Conservation (phyloP, 352 stramenopile species). For the Phytophthora cactorum region DNA sequence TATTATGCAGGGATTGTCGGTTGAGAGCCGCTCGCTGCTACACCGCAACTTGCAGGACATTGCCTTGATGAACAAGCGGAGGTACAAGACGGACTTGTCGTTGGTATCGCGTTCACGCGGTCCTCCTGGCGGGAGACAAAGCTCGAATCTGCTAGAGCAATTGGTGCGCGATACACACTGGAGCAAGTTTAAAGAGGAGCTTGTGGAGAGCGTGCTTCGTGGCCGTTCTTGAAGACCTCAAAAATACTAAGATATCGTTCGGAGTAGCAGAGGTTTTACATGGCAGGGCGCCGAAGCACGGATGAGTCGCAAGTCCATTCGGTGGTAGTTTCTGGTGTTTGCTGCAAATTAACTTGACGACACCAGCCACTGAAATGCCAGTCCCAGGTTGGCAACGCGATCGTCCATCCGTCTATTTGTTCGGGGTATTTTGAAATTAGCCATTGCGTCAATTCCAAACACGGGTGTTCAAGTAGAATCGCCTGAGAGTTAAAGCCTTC, state of each 20-base stretch:
- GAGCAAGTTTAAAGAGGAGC: conserved; percentile 44
- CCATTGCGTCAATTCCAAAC: conserved; percentile 20
- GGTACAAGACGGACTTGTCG: conserved; percentile 1
- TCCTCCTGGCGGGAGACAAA: conserved; percentile 8
- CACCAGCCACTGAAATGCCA: conserved; percentile 20
- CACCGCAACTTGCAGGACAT: conserved; percentile 46
- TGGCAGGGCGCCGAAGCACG: background rate
- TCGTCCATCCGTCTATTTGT: conserved; percentile 7
- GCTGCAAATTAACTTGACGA: conserved; percentile 5
- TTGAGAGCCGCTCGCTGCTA: conserved; percentile 40
- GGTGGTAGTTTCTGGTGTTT: background rate
- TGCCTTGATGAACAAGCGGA: conserved; percentile 15
- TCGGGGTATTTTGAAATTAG: conserved; percentile 9
- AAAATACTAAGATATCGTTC: too few relatives aligned
- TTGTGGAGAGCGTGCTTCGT: conserved; percentile 34
- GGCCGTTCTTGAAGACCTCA: conserved; percentile 6
- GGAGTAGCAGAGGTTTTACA: background rate
- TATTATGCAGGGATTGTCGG: conserved; percentile 41
- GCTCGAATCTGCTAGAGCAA: conserved; percentile 38
- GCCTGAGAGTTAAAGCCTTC: conserved; percentile 6
- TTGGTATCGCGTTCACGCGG: background rate
- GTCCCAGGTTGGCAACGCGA: conserved; percentile 15
- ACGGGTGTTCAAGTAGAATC: background rate
- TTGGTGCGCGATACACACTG: conserved; percentile 28
- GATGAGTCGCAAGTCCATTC: conserved; percentile 7